phyloP scores from a whole-genome alignment of 306 rosid genomes.

The Parietaria judaica region DNA sequence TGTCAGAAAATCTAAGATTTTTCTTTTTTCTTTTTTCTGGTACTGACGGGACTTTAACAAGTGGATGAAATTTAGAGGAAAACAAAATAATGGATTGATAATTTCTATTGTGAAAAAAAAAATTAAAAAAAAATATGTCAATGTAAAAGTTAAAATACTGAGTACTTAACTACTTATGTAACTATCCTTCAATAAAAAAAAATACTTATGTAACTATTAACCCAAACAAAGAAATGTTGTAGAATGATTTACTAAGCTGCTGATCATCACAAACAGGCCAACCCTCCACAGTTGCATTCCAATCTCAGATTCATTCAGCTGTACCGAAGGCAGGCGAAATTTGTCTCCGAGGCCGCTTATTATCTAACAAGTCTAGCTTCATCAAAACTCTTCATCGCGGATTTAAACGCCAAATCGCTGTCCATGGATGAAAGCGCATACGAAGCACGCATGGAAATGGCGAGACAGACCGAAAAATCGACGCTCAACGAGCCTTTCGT shows the following conservation, averaged over 20 bases:
- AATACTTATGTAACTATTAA: too few species aligned
- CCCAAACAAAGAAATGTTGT: too few species aligned
- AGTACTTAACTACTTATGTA: too few species aligned
- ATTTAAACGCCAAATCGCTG: slow-evolving; percentile 43
- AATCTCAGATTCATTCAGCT: slow-evolving; percentile 57
- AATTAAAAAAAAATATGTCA: too few species aligned
- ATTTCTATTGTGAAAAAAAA: too few species aligned
- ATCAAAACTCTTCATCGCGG: slow-evolving; percentile 45
- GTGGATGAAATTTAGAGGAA: too few species aligned
- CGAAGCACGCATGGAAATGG: slow-evolving; percentile 55
- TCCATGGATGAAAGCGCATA: slow-evolving; percentile 45
- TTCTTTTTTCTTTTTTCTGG: too few species aligned
- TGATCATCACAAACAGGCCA: slow-evolving; percentile 31
- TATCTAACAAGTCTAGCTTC: slow-evolving; percentile 52
- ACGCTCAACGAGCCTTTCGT: slow-evolving; percentile 19
- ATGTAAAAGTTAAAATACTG: too few species aligned
- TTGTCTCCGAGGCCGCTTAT: slow-evolving; percentile 47
- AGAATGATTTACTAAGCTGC: background rate
- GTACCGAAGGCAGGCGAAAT: slow-evolving; percentile 57
- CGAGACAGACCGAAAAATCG: slow-evolving; percentile 20
- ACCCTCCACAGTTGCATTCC: slow-evolving; percentile 70
- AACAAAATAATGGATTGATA: too few species aligned
- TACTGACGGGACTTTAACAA: too few species aligned
- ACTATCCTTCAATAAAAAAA: too few species aligned
- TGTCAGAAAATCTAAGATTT: too few species aligned